Percentiles rank a stretch among this genome's conserved stretches.
phyloP scores from a whole-genome alignment of 1,284 basidiomycete genomes.

The Peniophora sp. region DNA sequence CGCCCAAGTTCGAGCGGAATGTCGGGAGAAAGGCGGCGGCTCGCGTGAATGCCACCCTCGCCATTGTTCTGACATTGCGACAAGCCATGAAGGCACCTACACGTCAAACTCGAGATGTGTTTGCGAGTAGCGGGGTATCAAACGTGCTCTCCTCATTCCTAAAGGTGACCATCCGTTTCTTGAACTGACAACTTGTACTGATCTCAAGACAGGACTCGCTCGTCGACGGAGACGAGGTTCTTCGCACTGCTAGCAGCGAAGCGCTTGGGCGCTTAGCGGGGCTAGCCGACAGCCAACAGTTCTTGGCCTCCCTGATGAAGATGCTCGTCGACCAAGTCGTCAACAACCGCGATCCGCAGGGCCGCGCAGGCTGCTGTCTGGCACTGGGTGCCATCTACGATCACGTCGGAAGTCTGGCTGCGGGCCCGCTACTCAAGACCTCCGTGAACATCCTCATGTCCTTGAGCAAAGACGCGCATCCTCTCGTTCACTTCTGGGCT shows the following conservation, averaged over 20 bases:
- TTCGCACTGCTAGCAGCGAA: slow-evolving; percentile 83
- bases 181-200: neutral
- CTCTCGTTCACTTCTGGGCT: slow-evolving; percentile 92
- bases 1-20: slow-evolving; percentile 83
- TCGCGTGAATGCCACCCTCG: slow-evolving; percentile 76
- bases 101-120: slow-evolving; percentile 57
- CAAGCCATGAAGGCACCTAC: slow-evolving; percentile 44
- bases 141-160: slow-evolving; percentile 66
- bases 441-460: slow-evolving; percentile 96
- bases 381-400: slow-evolving; percentile 94
- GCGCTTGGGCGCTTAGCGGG: slow-evolving; percentile 84
- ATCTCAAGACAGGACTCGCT: slow-evolving; percentile 57
- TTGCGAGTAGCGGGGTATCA: slow-evolving; percentile 67
- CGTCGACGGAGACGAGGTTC: slow-evolving; percentile 70
- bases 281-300: slow-evolving; percentile 70
- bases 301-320: slow-evolving; percentile 86
- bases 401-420: slow-evolving; percentile 88
- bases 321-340: slow-evolving; percentile 94
- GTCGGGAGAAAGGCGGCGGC: slow-evolving; percentile 86
- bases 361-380: slow-evolving; percentile 88
- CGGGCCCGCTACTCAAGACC: slow-evolving; percentile 91
- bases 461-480: slow-evolving; percentile 92
- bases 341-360: slow-evolving; percentile 89
- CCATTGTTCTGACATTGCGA: slow-evolving; percentile 70
- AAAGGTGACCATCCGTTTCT: slow-evolving; percentile 43